Conservation (phyloP, 2,329 filamentous ascomycete genomes). For the Mollisiaceae sp. region DNA sequence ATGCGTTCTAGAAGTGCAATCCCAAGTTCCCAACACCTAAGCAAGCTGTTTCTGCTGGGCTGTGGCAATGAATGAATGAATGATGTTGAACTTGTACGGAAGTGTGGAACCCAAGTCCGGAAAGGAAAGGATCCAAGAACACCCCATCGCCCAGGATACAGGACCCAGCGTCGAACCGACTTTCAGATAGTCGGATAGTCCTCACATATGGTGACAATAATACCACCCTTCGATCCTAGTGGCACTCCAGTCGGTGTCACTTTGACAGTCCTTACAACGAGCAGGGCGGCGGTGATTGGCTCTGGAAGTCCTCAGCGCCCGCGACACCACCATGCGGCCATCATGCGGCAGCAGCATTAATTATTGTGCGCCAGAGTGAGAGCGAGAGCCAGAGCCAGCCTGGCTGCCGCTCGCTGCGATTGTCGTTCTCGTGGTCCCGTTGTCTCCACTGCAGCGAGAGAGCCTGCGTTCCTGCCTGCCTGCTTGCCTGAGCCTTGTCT, state of each 20-base stretch:
- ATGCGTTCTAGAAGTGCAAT: slow-evolving; percentile 15
- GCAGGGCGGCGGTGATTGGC: slow-evolving; percentile 12
- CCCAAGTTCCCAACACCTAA: slow-evolving; percentile 14
- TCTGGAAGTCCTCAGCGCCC: slow-evolving; percentile 11
- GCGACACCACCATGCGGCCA: slow-evolving; percentile 23
- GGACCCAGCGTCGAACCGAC: slow-evolving; percentile 7
- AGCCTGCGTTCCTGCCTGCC: neutral
- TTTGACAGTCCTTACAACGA: slow-evolving; percentile 12
- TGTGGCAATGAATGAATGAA: neutral
- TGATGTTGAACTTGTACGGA: too few species aligned
- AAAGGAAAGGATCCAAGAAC: slow-evolving; percentile 3
- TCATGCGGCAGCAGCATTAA: slow-evolving; percentile 17
- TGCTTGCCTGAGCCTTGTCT: slow-evolving; percentile 14
- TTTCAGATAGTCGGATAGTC: neutral
- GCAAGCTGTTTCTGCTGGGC: slow-evolving; percentile 9
- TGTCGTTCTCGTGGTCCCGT: neutral
- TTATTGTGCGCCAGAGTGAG: slow-evolving; percentile 14
- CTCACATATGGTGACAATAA: slow-evolving; percentile 25
- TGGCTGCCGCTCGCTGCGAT: slow-evolving; percentile 11
- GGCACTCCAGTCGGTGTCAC: slow-evolving; percentile 24
- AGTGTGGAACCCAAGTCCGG: neutral
- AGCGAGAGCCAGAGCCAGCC: slow-evolving; percentile 8
- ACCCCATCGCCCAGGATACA: slow-evolving; percentile 6
- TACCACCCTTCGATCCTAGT: slow-evolving; percentile 28
- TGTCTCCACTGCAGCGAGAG: neutral